A percentile compares a stretch with the other conserved stretches of the same genome.
Conservation (phyloP, 2,329 filamentous ascomycete species). For the Aspergillus hortae region DNA sequence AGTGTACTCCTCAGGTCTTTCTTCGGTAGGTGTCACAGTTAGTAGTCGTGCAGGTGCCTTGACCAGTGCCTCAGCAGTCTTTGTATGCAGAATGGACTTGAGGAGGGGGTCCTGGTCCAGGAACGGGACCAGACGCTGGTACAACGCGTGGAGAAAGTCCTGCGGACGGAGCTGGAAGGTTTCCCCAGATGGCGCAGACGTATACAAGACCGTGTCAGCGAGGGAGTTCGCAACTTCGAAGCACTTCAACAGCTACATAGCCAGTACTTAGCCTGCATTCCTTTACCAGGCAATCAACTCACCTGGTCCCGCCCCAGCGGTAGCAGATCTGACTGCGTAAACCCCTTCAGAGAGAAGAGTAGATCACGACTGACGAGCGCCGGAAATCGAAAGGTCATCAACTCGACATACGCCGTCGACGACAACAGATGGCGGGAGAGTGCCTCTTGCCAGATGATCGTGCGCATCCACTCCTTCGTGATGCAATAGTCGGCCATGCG, state of each 20-base stretch:
- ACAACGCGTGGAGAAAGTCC: conserved; percentile 28
- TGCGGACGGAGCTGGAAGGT: conserved; percentile 22
- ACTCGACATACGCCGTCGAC: conserved; percentile 15
- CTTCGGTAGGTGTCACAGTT: neutral
- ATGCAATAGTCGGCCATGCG: conserved; percentile 27
- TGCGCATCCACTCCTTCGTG: conserved; percentile 31
- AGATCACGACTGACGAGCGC: conserved; percentile 22
- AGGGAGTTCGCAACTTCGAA: conserved; percentile 31
- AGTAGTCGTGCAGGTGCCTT: conserved; percentile 20
- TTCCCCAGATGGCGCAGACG: neutral
- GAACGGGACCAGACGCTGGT: conserved; percentile 28
- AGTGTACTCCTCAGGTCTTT: neutral
- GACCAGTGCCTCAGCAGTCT: conserved; percentile 26
- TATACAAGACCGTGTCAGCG: conserved; percentile 25
- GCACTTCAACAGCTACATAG: conserved; percentile 27
- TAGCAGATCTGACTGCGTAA: conserved; percentile 24
- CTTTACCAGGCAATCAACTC: neutral
- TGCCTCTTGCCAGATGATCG: conserved; percentile 30
- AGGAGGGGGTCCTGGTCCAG: conserved; percentile 23
- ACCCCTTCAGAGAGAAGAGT: conserved; percentile 19
- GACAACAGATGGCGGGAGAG: conserved; percentile 23
- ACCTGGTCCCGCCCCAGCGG: conserved; percentile 31
- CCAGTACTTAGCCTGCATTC: neutral
- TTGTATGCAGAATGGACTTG: conserved; percentile 24
- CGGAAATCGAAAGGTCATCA: conserved; percentile 27